phyloP scores from a whole-genome alignment of 208 protist species.

The Leishmania lainsoni region DNA sequence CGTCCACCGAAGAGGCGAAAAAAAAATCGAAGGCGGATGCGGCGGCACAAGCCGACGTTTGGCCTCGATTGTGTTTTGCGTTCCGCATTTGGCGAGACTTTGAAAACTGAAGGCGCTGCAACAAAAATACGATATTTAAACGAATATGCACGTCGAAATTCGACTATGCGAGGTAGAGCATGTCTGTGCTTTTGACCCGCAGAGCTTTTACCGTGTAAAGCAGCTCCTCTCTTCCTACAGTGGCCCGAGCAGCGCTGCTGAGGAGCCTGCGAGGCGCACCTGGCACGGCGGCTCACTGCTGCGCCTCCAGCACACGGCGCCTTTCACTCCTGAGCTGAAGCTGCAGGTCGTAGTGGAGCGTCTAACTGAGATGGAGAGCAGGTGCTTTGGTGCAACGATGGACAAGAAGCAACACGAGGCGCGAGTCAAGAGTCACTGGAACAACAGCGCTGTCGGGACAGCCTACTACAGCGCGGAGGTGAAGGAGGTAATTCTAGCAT shows the following conservation, averaged over 20 bases:
- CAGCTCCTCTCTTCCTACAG: conserved; percentile 42
- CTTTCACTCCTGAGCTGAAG: conserved; percentile 45
- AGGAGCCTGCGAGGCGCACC: conserved; percentile 5
- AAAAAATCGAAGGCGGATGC: neutral
- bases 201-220: conserved; percentile 84
- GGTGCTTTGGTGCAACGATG: conserved; percentile 31
- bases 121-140: no score
- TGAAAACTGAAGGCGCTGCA: neutral
- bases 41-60: neutral
- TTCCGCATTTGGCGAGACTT: neutral
- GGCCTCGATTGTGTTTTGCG: neutral
- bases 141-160: conserved; percentile 82
- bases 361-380: conserved; percentile 69
- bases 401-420: conserved; percentile 53
- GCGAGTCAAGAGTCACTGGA: conserved; percentile 56
- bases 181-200: conserved; percentile 62
- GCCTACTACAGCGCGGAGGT: conserved; percentile 45
- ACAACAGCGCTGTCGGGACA: conserved; percentile 71
- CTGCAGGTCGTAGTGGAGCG: conserved; percentile 80
- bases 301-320: neutral
- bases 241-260: neutral
- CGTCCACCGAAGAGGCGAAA: neutral
- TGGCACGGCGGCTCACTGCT: conserved; percentile 21
- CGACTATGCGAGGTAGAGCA: conserved; percentile 56
- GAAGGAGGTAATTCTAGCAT: conserved; percentile 62